Base-by-base conservation (phyloP, 768 basidiomycete species). In the Pleurotus citrinopileatus region DNA sequence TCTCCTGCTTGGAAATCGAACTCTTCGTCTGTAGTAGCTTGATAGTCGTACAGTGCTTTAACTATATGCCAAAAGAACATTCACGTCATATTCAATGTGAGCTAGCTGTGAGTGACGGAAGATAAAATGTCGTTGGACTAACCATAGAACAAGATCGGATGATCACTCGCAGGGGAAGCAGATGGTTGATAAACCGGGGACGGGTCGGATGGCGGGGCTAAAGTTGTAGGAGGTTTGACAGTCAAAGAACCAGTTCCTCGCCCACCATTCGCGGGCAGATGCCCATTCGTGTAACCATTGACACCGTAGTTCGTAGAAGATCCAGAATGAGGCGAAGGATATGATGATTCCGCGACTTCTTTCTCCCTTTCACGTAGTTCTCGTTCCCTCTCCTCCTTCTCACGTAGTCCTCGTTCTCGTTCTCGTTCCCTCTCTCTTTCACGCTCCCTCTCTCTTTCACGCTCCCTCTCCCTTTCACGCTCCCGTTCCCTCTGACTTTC, bases 1-100 rank as follows among this genome's bases (percentile, higher is more conserved):
- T 98, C 96, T 1, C 90, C 92, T n/a, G 85, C 76, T 65, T 94
- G 91, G 83, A 98, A 98, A 67, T 95, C 90, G 67, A 98, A 98
- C 71, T 98, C 96, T 64, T 95, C 93, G 1, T 90, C 86, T 57
- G 88, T 91, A 8, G 87, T 85, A n/a, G 91, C 92, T 0, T 71
- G 70, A 61, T 94, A 95, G 67, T 94, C 89, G 65, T 91, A 96
- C 59, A 95, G 71, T 32, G 94, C 93, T 76, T 92, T 91, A 56
- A 95, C 92, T 93, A n/a, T n/a, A n/a, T n/a, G n/a, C n/a, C n/a
- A 57, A 43, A 37, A 73, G 22, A 25, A 22, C 9, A 26, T n/a
- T 17, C 20, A 26, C 8, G 20, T 26, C 27, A 46, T 22, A 28
- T 40, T n/a, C 38, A 40, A 40, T 6, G 36, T 26, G 47, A 10